Evolutionary conservation across 441 rosid genomes (phyloP).

Genomic region (Syzygium syzygioides): DNA sequence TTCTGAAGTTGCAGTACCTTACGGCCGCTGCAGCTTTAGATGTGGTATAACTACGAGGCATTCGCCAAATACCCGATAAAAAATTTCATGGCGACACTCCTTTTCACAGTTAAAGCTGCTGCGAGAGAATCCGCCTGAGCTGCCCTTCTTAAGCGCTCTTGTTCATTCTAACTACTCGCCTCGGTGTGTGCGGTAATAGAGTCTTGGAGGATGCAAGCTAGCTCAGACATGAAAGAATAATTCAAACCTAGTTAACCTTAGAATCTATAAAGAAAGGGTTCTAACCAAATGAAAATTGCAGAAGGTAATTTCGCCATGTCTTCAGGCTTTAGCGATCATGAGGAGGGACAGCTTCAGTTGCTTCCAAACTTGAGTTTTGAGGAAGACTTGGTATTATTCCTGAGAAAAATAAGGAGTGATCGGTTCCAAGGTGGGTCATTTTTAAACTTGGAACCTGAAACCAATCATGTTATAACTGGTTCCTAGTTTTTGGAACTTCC

Average conservation of each 20-base stretch:
- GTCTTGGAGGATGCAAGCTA: neutral
- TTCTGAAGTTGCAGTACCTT: no score
- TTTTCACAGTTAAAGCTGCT: neutral
- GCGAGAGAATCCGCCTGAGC: neutral
- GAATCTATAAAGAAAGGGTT: neutral
- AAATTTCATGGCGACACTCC: neutral
- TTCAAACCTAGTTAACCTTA: neutral
- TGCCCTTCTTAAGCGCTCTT: neutral
- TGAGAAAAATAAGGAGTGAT: neutral
- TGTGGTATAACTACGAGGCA: no score
- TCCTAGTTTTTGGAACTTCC: no score
- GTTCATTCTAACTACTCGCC: neutral
- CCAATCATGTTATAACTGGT: no score
- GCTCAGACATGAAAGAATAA: neutral
- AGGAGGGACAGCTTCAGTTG: neutral
- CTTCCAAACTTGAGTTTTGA: neutral
- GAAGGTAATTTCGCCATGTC: neutral
- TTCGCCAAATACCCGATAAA: neutral
- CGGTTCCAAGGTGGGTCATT: no score
- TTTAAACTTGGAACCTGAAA: no score
- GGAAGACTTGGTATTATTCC: neutral
- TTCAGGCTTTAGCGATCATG: neutral
- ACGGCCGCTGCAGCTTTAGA: no score
- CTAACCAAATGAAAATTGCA: neutral
- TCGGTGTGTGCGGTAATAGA: fast-evolving